Evolutionary conservation across 169 alveolate species (phyloP), one percentile per base, ranked within the genome.

Genomic region (Ichthyophthirius multifiliis): DNA sequence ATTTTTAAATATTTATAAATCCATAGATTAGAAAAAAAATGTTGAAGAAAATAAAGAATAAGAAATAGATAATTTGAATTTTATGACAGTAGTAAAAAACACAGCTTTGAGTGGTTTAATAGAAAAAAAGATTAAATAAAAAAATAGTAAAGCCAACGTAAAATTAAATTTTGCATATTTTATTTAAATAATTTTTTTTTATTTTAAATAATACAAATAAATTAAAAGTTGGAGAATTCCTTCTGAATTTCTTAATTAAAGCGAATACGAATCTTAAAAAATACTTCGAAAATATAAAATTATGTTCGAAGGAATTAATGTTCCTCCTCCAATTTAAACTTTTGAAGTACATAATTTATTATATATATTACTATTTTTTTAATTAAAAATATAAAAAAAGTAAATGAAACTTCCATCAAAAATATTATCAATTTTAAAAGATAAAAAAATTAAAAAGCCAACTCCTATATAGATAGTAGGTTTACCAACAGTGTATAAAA

Each of bases 391-490:
- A 83, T 89, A 92, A 27, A 96, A 96, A 81, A 90, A 93, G 76
- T 97, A 96, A 74, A 94, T 98, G 98, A 91, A 97, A 18, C 89
- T 98, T 30, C 99, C 99, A 5, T 81, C 87, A 43, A 95, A 95
- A 20, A 91, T 98, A 31, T 89, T 87, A 93, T 76, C 76, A 48
- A 75, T 94, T 16, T 83, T 97, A 43, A 90, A 88, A 47, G 90
- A 92, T 74, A 95, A 95, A 83, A 95, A 95, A 48, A 96, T 97
- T 65, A 78, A 83, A 23, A 91, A 90, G 39, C 99, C 99, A 18
- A 95, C 99, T 12, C 98, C 96, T 67, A 95, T 97, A 45, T 98
- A 97, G 88, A 97, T 95, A 98, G 96, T 92, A 82, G 99, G 97
- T 45, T 79, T 96, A 18, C 99, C 99, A 5, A 89, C 93, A 16